Conservation (phyloP, 2,329 filamentous ascomycete species). For the Trichophaea hybrida region DNA sequence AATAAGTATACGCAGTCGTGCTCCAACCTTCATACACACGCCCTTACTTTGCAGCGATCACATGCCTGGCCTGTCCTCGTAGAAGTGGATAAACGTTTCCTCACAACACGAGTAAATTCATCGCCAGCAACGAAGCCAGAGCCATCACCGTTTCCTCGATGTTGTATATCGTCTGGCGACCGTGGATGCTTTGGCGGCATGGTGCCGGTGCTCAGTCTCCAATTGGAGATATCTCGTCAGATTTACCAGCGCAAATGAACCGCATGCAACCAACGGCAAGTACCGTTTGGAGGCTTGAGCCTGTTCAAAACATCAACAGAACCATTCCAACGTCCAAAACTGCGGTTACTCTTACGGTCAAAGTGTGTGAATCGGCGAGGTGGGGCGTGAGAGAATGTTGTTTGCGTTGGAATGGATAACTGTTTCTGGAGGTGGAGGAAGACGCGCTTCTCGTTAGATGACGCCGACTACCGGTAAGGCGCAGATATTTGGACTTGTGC, state of each 20-base stretch:
- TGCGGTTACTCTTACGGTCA: neutral
- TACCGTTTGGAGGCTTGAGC: neutral
- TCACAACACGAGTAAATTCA: constrained; percentile 36
- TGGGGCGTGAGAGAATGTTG: too few species aligned
- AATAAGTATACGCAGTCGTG: neutral
- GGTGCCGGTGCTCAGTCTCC: neutral
- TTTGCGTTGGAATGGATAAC: too few species aligned
- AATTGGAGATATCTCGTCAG: neutral
- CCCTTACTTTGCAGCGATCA: constrained; percentile 67
- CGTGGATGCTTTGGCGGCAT: constrained; percentile 16
- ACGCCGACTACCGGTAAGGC: too few species aligned
- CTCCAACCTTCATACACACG: neutral
- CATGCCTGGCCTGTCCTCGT: constrained; percentile 68
- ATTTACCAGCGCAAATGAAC: neutral
- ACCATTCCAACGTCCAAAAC: neutral
- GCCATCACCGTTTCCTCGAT: neutral
- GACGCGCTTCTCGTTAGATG: too few species aligned
- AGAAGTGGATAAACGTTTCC: constrained; percentile 41
- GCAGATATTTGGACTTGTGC: too few species aligned
- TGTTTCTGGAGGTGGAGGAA: too few species aligned
- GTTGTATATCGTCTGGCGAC: neutral
- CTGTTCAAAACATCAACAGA: neutral
- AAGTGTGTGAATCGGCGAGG: neutral
- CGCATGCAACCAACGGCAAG: neutral
- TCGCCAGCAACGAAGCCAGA: constrained; percentile 24